Evolutionary conservation across 345 rosid species (phyloP).

Genomic region (Eucalyptus sideroxylon): DNA sequence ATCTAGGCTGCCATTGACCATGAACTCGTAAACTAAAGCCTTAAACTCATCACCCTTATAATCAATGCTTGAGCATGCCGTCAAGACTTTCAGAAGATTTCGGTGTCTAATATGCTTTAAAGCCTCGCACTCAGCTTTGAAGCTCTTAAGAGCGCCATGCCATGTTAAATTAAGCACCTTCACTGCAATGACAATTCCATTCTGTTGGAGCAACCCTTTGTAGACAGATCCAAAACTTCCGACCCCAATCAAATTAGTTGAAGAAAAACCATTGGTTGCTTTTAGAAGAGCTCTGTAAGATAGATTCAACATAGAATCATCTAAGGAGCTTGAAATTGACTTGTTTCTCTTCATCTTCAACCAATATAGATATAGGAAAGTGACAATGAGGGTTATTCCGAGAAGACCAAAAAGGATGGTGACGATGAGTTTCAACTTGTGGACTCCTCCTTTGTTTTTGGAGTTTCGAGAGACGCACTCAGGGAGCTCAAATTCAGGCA

Average conservation of each 20-base stretch:
- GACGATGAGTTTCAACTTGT: neutral
- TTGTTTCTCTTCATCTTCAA: neutral
- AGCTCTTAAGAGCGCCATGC: too few relatives aligned
- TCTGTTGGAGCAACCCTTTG: too few relatives aligned
- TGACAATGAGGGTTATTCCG: rapidly evolving
- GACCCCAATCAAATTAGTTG: too few relatives aligned
- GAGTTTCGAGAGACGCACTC: neutral
- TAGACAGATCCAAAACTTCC: too few relatives aligned
- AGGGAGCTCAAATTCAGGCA: neutral
- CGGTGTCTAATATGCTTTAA: rapidly evolving
- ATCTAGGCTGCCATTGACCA: neutral
- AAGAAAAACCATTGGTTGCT: too few relatives aligned
- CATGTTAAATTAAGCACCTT: too few relatives aligned
- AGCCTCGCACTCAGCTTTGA: too few relatives aligned
- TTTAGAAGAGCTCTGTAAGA: neutral
- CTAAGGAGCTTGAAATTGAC: neutral
- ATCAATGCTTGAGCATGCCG: rapidly evolving
- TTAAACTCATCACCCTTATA: neutral
- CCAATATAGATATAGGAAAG: neutral
- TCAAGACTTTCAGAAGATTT: neutral
- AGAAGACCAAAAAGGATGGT: neutral
- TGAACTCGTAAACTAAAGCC: neutral
- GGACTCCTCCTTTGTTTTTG: neutral
- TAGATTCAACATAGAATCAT: neutral
- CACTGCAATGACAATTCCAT: too few relatives aligned